These are phyloP conservation scores for Nitzschia sp. DNA, from an alignment of 108 stramenopile genomes.

Conservation along the genomic window DNA sequence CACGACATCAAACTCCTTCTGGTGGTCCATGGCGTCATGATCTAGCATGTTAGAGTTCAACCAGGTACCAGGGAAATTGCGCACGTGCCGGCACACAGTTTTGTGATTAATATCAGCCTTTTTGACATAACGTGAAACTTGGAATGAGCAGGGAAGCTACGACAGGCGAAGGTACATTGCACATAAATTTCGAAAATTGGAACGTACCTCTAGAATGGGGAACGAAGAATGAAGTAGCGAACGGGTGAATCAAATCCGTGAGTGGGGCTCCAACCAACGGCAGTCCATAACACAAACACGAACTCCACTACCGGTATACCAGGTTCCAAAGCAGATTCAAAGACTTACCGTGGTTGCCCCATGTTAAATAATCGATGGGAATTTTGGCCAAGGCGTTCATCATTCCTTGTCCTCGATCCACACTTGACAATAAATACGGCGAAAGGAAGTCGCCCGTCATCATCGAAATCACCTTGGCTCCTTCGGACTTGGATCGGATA, in stretches of 20 bases:
- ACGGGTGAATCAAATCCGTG: no score
- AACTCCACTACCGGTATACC: no score
- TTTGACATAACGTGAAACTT: no score
- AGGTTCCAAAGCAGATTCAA: no score
- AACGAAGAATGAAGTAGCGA: no score
- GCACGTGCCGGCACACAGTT: slow-evolving; percentile 31
- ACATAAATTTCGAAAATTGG: background rate
- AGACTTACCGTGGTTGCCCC: slow-evolving; percentile 62
- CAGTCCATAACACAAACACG: no score
- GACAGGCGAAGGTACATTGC: background rate
- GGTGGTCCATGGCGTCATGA: slow-evolving; percentile 46
- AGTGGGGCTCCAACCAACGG: no score
- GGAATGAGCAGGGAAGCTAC: background rate
- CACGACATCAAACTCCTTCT: slow-evolving; percentile 42
- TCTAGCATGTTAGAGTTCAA: slow-evolving; percentile 52
- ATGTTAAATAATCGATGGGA: slow-evolving; percentile 40
- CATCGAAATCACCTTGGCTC: slow-evolving; percentile 24
- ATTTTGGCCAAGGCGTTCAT: slow-evolving; percentile 40
- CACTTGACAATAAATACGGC: slow-evolving; percentile 39
- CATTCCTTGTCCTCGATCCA: slow-evolving; percentile 58
- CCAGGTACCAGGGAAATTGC: slow-evolving; percentile 42
- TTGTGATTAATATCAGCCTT: slow-evolving; percentile 49
- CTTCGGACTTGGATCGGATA: slow-evolving; percentile 12
- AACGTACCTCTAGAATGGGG: slow-evolving; percentile 2
- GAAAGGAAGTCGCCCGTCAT: slow-evolving; percentile 46